Evolutionary conservation across 768 basidiomycete genomes (phyloP).

Genomic region (Mycena maculata): DNA sequence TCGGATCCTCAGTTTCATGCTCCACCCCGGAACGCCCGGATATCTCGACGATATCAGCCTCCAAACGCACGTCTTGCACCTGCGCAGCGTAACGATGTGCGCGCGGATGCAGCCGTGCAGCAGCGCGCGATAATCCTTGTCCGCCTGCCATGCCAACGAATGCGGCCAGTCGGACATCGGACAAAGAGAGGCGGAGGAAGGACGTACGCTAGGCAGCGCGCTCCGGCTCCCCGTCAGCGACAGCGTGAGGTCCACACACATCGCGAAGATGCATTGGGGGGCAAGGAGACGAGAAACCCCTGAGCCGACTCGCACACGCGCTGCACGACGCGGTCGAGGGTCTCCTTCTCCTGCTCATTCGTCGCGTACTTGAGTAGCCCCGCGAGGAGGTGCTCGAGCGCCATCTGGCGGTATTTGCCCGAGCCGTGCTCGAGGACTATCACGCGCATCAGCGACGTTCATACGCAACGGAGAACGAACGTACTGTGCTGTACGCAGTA

Average conservation of each 20-base stretch:
- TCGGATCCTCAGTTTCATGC: not conserved
- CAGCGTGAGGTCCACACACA: constrained; percentile 88
- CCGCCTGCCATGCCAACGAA: constrained; percentile 61
- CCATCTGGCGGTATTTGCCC: constrained; percentile 76
- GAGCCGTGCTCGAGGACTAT: constrained; percentile 89
- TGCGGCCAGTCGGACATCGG: constrained; percentile 27
- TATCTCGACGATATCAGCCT: not conserved
- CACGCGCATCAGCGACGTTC: not conserved
- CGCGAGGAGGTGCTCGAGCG: constrained; percentile 79
- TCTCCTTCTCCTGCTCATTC: constrained; percentile 85
- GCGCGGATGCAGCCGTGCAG: constrained; percentile 84
- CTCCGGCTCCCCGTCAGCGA: constrained; percentile 87
- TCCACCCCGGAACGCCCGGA: not conserved
- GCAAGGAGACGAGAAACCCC: constrained; percentile 59
- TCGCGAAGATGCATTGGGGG: constrained; percentile 47
- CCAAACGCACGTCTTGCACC: not conserved
- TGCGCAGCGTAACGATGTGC: too few species aligned
- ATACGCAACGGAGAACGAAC: constrained; percentile 41
- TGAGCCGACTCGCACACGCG: constrained; percentile 90
- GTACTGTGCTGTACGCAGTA: constrained; percentile 89
- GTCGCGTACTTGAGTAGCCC: constrained; percentile 85
- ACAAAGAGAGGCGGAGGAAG: not conserved
- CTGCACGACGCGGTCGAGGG: constrained; percentile 76
- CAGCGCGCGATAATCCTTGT: constrained; percentile 87
- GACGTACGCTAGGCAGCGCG: constrained; percentile 76